phyloP scores from a whole-genome alignment of 2,329 filamentous ascomycete genomes.

The Dactylellina haptotyla region DNA sequence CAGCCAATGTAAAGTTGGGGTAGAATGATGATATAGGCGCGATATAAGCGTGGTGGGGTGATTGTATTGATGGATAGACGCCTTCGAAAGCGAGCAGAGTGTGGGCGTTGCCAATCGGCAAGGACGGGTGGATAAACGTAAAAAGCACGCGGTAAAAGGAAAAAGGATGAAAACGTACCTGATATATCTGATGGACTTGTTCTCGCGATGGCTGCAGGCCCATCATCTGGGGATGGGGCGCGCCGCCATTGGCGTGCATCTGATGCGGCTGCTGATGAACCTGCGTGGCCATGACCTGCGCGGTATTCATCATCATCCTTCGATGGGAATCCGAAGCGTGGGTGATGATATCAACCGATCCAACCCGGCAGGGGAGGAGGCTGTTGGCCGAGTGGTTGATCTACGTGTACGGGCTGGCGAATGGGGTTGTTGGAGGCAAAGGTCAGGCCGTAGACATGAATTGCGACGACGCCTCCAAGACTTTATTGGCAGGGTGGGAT shows the following conservation, averaged over 20 bases:
- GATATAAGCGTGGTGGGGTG: no score
- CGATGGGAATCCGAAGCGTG: not conserved
- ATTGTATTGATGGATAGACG: no score
- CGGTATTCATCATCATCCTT: slow-evolving; percentile 52
- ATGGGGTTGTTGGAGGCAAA: not conserved
- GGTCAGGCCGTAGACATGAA: slow-evolving; percentile 1
- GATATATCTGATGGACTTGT: slow-evolving; percentile 39
- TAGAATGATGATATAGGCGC: no score
- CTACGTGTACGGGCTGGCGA: not conserved
- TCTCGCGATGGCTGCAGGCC: slow-evolving; percentile 40
- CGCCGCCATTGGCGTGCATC: slow-evolving; percentile 30
- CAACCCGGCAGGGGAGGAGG: slow-evolving; percentile 2
- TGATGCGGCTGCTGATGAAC: slow-evolving; percentile 51
- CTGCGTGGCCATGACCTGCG: slow-evolving; percentile 42
- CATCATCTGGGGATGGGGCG: slow-evolving; percentile 37
- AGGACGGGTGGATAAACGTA: not conserved
- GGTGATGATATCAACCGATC: slow-evolving; percentile 7
- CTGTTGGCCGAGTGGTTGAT: slow-evolving; percentile 1
- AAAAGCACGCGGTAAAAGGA: not conserved
- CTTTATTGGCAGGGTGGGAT: slow-evolving; percentile 22
- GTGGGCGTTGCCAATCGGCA: not conserved
- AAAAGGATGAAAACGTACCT: slow-evolving; percentile 18
- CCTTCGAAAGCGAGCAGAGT: no score
- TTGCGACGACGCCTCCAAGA: no score
- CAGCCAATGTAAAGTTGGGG: not conserved